Evolutionary conservation across 2,329 filamentous ascomycete genomes (phyloP), one percentile per base, ranked within the genome.

Genomic region (Colletotrichum sp.): DNA sequence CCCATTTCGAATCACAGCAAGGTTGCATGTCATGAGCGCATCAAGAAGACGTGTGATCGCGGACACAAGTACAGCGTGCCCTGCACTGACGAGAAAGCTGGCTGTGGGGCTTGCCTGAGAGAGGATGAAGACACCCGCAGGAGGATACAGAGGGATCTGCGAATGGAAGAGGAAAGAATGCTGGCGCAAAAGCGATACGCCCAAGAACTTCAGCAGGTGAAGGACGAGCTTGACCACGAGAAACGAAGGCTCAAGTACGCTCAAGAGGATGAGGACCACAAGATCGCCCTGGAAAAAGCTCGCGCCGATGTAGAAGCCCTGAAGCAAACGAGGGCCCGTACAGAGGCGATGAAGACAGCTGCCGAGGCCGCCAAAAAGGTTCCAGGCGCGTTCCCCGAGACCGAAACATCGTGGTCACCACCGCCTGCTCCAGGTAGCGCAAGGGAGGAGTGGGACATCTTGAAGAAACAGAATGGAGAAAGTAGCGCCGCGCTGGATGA

Each of bases 381-480:
- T 13, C 21, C 62, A 10, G 24, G 18, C 12, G 26, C 52, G 21
- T 9, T 16, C 16, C 8, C 15, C 4, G 15, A n/a, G 13, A 39
- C 8, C 15, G 28, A 10, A 8, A 8, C 24, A 15, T n/a, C 16
- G 13, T n/a, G 6, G 13, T 8, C 34, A 9, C 13, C 18, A 1
- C 15, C 28, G 24, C 9, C 15, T 3, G 30, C 44, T 10, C 74
- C 77, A 6, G 72, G 77, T 52, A 76, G 79, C 34, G 87, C 90
- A 0, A 82, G 83, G 1, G 83, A 85, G 2, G 91, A 95, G 21
- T 95, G 93, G 94, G 83, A 92, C 16, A 80, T 85, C 1, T 87
- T 92, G 78, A 95, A 95, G 80, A 65, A 83, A 2, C 80, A 82
- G 1, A 88, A 92, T 36, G 86, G 86, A 1, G 88, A 89, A 0